Conservation (phyloP, 441 rosid genomes). For the Mallotus repandus region DNA sequence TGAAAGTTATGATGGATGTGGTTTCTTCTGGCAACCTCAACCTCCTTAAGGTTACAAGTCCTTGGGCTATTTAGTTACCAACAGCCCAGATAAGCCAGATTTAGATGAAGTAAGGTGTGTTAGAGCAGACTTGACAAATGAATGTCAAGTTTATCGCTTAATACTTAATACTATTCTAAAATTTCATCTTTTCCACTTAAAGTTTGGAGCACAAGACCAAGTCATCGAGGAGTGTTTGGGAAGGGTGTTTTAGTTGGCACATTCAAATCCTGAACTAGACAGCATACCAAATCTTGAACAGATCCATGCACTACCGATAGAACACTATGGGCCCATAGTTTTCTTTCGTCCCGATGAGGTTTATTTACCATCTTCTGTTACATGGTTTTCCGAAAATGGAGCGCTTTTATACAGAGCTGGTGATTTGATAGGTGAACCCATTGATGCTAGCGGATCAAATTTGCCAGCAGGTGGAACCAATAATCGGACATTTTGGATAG, state of each 20-base stretch:
- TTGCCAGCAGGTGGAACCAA: conserved; percentile 66
- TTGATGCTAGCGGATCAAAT: conserved; percentile 58
- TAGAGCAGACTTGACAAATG: conserved; percentile 70
- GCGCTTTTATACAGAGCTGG: conserved; percentile 50
- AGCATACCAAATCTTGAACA: conserved; percentile 78
- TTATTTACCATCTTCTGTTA: conserved; percentile 76
- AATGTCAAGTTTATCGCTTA: conserved; percentile 46
- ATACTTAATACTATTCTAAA: conserved; percentile 36
- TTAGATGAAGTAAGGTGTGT: conserved; percentile 73
- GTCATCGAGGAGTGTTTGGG: conserved; percentile 55
- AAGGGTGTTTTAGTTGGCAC: conserved; percentile 72
- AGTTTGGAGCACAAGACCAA: conserved; percentile 68
- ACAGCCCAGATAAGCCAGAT: conserved; percentile 47
- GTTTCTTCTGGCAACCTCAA: conserved; percentile 79
- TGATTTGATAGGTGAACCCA: conserved; percentile 38
- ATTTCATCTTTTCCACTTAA: conserved; percentile 42
- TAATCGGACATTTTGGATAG: conserved; percentile 75
- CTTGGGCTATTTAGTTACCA: conserved; percentile 65
- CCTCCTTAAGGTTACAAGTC: conserved; percentile 70
- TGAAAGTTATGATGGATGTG: conserved; percentile 37
- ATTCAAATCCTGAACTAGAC: conserved; percentile 48
- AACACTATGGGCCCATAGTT: conserved; percentile 67
- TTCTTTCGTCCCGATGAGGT: conserved; percentile 73
- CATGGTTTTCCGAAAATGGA: conserved; percentile 77
- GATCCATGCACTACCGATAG: conserved; percentile 55